Conservation (phyloP, 2,329 filamentous ascomycete species). For the Calonectria honghensis region DNA sequence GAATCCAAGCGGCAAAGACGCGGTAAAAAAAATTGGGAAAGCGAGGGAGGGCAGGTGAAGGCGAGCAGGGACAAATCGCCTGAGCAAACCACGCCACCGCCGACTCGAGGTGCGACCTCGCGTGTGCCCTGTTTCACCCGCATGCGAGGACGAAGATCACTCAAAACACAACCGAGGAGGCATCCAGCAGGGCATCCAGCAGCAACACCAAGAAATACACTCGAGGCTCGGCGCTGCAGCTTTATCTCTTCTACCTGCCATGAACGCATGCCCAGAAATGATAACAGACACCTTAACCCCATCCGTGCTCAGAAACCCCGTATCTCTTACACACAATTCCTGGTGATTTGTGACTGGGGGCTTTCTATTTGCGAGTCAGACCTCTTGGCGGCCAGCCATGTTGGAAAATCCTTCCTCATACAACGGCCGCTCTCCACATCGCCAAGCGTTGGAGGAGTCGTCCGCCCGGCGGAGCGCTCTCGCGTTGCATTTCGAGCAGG, state of each 20-base stretch:
- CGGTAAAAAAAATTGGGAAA: background rate
- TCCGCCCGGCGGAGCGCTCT: conserved; percentile 23
- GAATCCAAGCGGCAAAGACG: background rate
- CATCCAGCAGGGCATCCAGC: conserved; percentile 15
- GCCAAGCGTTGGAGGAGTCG: conserved; percentile 10
- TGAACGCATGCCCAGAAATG: conserved; percentile 10
- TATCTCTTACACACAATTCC: background rate
- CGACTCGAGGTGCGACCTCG: background rate
- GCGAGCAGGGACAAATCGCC: background rate
- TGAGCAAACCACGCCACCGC: conserved; percentile 18
- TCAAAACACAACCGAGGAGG: background rate
- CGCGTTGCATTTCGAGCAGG: conserved; percentile 3
- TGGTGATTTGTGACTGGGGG: background rate
- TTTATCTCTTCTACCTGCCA: background rate
- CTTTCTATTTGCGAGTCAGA: conserved; percentile 1
- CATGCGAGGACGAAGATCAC: background rate
- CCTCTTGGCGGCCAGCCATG: conserved; percentile 15
- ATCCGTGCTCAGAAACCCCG: conserved; percentile 21
- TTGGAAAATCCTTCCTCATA: conserved; percentile 19
- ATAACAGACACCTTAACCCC: conserved; percentile 2
- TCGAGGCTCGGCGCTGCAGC: conserved; percentile 14
- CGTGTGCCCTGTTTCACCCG: background rate
- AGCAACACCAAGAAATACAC: background rate
- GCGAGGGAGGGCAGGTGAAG: background rate
- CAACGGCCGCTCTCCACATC: conserved; percentile 13